Evolutionary conservation across 2,329 filamentous ascomycete genomes (phyloP).

Genomic region (Immersiporthe knoxdaviesiana): DNA sequence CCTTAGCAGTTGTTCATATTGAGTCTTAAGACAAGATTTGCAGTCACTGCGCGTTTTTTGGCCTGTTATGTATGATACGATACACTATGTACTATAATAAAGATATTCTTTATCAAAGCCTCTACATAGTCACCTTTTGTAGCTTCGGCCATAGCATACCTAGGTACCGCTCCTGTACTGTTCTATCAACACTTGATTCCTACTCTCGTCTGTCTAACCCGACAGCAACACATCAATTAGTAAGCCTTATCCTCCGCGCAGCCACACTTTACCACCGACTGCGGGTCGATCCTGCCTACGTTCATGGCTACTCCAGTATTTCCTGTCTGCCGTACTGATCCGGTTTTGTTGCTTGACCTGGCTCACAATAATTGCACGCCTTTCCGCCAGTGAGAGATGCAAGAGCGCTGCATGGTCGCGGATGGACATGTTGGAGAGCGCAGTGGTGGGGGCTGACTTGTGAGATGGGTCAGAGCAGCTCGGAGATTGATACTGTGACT

Average conservation of each 20-base stretch:
- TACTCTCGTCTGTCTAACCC: no score
- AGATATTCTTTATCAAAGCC: no score
- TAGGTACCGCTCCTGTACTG: no score
- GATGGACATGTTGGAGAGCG: slow-evolving; percentile 30
- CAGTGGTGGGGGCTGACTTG: slow-evolving; percentile 1
- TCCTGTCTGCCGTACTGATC: slow-evolving; percentile 30
- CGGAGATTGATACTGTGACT: neutral
- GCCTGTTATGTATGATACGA: no score
- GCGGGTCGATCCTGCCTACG: slow-evolving; percentile 7
- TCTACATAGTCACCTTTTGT: no score
- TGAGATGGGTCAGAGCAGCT: neutral
- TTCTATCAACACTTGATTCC: no score
- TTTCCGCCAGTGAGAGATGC: slow-evolving; percentile 37
- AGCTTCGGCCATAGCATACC: no score
- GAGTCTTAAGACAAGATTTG: no score
- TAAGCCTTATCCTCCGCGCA: neutral
- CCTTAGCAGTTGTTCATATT: no score
- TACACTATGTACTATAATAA: no score
- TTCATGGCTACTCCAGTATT: slow-evolving; percentile 32
- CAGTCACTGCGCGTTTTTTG: no score
- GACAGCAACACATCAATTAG: no score
- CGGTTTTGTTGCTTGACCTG: slow-evolving; percentile 37
- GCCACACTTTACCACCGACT: slow-evolving; percentile 6
- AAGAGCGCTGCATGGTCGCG: slow-evolving; percentile 35
- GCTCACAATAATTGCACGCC: slow-evolving; percentile 35